A percentile compares a stretch with the other conserved stretches of the same genome.
Evolutionary conservation across 179 eudicot genomes (phyloP).

Genomic region (Silene vulgaris): DNA sequence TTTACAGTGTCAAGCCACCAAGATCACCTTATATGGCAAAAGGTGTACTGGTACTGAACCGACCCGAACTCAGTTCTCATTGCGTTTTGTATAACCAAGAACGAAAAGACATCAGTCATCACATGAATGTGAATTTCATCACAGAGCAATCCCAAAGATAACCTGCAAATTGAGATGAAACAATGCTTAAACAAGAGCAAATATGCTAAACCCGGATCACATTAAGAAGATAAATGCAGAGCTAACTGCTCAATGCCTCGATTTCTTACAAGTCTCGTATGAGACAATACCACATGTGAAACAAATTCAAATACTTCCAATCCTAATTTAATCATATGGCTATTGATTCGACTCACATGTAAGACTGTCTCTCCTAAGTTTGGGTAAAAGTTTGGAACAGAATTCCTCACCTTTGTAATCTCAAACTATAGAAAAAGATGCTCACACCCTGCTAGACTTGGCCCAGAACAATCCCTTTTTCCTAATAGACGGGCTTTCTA

Average conservation of each 20-base stretch:
- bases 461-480: constrained; percentile 52
- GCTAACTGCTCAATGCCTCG: not conserved
- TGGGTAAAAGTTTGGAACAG: not conserved
- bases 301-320: not conserved
- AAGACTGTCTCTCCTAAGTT: not conserved
- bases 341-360: not conserved
- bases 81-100: not conserved
- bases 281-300: not conserved
- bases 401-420: constrained; percentile 28
- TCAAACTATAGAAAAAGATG: constrained; percentile 1
- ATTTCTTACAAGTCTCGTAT: not conserved
- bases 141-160: constrained; percentile 11
- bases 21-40: constrained; percentile 15
- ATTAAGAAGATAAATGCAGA: too few species aligned
- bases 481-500: constrained; percentile 28
- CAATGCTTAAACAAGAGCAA: not conserved
- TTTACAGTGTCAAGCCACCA: constrained; percentile 27
- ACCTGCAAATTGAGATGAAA: constrained; percentile 24
- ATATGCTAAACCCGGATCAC: not conserved
- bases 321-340: not conserved
- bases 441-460: constrained; percentile 46
- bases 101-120: constrained; percentile 12
- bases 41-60: constrained; percentile 12
- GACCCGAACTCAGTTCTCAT: constrained; percentile 19
- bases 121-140: not conserved